Percentiles rank a stretch among this genome's conserved stretches.
Evolutionary conservation across 2,329 filamentous ascomycete species (phyloP).

Genomic region (Dothidotthia symphoricarpi): DNA sequence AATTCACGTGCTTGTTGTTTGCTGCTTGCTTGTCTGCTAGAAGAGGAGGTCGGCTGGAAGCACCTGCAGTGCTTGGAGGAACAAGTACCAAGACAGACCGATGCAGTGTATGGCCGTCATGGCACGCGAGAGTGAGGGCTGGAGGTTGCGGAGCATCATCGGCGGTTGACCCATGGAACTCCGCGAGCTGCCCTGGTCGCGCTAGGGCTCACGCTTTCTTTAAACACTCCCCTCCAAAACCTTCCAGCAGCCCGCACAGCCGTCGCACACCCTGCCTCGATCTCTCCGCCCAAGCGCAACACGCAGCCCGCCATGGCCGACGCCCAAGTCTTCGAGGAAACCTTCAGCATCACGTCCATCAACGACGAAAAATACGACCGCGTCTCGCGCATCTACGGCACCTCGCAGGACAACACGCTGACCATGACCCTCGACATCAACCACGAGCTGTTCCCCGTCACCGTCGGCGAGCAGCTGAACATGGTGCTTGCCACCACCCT

Average conservation of each 20-base stretch:
- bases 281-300: too few species aligned
- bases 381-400: conserved; percentile 79
- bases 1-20: too few species aligned
- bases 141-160: too few species aligned
- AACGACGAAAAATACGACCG: conserved; percentile 93
- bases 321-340: conserved; percentile 89
- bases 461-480: conserved; percentile 71
- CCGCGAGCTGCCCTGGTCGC: too few species aligned
- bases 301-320: conserved; percentile 64
- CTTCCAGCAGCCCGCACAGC: conserved; percentile 1
- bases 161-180: too few species aligned
- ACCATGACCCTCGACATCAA: conserved; percentile 89
- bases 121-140: background rate
- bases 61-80: too few species aligned
- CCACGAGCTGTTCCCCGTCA: conserved; percentile 81
- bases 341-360: conserved; percentile 76
- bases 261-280: background rate
- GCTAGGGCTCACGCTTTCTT: conserved; percentile 15
- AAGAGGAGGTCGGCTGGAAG: too few species aligned
- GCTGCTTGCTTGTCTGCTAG: too few species aligned
- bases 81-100: background rate
- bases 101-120: background rate
- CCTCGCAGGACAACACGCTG: conserved; percentile 72
- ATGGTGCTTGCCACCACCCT: conserved; percentile 83
- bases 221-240: conserved; percentile 9